A percentile compares a stretch with the other conserved stretches of the same genome.
Evolutionary conservation across 192 early-diverging fungal genomes (phyloP).

Genomic region (Coemansia sp.): DNA sequence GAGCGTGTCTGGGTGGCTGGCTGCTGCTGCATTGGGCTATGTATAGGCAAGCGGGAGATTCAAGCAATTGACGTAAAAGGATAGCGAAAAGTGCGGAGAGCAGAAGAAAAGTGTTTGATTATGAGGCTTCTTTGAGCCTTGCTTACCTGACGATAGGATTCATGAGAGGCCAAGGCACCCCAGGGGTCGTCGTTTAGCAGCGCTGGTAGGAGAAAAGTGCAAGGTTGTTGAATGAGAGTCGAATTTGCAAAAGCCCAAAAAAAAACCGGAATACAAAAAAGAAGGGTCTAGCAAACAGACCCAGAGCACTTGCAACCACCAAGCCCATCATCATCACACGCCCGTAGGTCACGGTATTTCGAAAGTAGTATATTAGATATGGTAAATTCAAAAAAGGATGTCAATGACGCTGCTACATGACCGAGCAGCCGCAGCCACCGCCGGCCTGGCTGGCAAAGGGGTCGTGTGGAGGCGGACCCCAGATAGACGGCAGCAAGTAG

Average conservation of each 20-base stretch:
- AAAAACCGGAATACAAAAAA: background rate
- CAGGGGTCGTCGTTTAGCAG: background rate
- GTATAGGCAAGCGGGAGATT: background rate
- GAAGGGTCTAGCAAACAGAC: background rate
- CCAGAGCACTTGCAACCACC: background rate
- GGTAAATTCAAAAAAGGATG: background rate
- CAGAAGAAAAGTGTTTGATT: background rate
- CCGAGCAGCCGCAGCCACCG: slow-evolving; percentile 53
- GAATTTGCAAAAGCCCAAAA: background rate
- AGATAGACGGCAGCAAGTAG: slow-evolving; percentile 59
- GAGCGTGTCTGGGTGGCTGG: slow-evolving; percentile 10
- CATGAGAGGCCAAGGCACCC: background rate
- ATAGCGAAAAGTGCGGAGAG: background rate
- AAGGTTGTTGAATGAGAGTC: background rate
- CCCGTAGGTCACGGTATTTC: no score
- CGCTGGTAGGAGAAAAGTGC: background rate
- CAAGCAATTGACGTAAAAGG: background rate
- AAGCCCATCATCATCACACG: background rate
- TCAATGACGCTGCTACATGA: slow-evolving; percentile 33
- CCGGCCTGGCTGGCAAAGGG: slow-evolving; percentile 60
- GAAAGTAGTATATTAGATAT: background rate
- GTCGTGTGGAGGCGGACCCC: slow-evolving; percentile 62
- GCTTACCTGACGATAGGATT: slow-evolving; percentile 25
- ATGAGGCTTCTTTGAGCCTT: background rate
- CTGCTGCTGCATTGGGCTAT: background rate